A percentile compares a stretch with the other conserved stretches of the same genome.
Conservation (phyloP, 1,284 basidiomycete species). For the Ceratobasidium sp. region DNA sequence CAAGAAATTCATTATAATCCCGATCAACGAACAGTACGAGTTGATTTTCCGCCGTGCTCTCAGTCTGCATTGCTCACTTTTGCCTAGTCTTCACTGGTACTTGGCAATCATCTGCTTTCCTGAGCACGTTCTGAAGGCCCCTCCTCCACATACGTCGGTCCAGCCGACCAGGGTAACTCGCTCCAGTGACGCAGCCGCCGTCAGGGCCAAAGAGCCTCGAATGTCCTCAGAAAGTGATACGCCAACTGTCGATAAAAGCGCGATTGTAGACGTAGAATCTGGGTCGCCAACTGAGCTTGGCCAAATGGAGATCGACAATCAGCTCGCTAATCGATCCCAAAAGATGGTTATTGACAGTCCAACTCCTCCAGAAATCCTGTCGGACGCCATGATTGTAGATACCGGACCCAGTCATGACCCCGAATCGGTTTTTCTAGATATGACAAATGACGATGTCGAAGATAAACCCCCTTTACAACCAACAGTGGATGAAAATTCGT, state of each 20-base stretch:
- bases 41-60: conserved; percentile 32
- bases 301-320: conserved; percentile 33
- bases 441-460: conserved; percentile 9
- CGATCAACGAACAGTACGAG: conserved; percentile 96
- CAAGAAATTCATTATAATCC: conserved; percentile 92
- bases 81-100: conserved; percentile 97
- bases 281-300: conserved; percentile 32
- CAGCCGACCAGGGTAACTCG: conserved; percentile 44
- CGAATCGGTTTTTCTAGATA: conserved; percentile 9
- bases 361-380: not conserved
- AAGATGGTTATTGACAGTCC: not conserved
- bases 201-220: conserved; percentile 10
- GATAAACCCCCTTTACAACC: conserved; percentile 6
- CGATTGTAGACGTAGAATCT: conserved; percentile 15
- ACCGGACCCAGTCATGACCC: not conserved
- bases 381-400: not conserved
- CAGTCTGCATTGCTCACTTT: not conserved
- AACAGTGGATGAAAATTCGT: not conserved
- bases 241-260: not conserved
- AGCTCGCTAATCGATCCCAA: conserved; percentile 20
- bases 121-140: conserved; percentile 50
- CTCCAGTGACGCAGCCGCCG: conserved; percentile 11
- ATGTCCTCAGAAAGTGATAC: conserved; percentile 15
- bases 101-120: conserved; percentile 93
- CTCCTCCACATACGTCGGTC: conserved; percentile 48